A percentile compares a stretch with the other conserved stretches of the same genome.
Evolutionary conservation across 148 eudicot genomes (phyloP).

Genomic region (Rhododendron griersonianum): DNA sequence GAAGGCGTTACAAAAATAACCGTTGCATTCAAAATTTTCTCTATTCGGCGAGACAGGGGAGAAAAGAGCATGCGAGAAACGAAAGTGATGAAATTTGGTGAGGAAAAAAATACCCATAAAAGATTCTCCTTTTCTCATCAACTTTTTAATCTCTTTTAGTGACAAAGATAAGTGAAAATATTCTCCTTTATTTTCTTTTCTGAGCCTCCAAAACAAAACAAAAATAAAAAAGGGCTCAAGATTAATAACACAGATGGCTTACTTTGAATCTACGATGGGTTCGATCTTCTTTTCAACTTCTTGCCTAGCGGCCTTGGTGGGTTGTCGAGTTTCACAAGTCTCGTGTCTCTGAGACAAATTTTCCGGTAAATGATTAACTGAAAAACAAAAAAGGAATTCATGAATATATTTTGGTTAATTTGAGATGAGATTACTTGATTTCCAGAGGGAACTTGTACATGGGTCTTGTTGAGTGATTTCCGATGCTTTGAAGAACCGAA

Average conservation of each 20-base stretch:
- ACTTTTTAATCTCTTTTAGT: too few species aligned
- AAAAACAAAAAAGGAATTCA: background rate
- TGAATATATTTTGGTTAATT: background rate
- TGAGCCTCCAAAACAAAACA: background rate
- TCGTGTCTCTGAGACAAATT: constrained; percentile 21
- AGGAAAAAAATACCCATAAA: background rate
- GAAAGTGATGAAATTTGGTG: background rate
- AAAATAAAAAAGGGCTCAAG: background rate
- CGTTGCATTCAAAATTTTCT: too few species aligned
- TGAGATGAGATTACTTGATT: constrained; percentile 2
- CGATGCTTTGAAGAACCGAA: constrained; percentile 28
- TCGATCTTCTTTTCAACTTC: constrained; percentile 7
- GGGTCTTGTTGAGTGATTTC: background rate
- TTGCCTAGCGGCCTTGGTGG: constrained; percentile 9
- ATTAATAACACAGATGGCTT: constrained; percentile 5
- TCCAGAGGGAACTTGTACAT: background rate
- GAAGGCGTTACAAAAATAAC: too few species aligned
- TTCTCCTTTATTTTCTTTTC: too few species aligned
- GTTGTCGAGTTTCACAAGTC: constrained; percentile 26
- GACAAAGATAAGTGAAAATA: too few species aligned
- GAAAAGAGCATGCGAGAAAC: background rate
- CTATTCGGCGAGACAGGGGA: background rate
- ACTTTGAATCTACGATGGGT: constrained; percentile 18
- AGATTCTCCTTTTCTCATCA: background rate
- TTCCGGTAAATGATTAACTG: background rate